Conservation (phyloP, 108 stramenopile species). For the Nannochloropsis gaditana region DNA sequence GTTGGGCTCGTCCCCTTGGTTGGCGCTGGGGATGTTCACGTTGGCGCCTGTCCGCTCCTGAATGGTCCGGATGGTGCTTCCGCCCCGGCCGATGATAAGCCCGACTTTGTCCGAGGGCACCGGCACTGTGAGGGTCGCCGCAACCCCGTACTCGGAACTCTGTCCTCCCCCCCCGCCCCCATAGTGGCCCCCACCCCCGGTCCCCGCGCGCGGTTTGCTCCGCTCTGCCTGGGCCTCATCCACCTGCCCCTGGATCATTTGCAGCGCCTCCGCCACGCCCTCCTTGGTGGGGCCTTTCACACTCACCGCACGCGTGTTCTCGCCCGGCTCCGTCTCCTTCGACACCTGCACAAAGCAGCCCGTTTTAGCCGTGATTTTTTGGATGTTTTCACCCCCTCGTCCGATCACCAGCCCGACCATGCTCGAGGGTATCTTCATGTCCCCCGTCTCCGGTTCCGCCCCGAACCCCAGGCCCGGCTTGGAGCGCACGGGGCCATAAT, state of each 20-base stretch:
- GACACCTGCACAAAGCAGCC: constrained; percentile 26
- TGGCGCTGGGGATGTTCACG: constrained; percentile 81
- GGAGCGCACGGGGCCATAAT: constrained; percentile 20
- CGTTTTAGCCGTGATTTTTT: constrained; percentile 31
- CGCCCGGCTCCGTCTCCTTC: constrained; percentile 49
- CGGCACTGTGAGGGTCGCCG: neutral
- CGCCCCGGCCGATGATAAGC: constrained; percentile 93
- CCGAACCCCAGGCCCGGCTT: neutral
- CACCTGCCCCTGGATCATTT: constrained; percentile 4
- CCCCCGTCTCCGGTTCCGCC: constrained; percentile 32
- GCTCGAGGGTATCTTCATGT: constrained; percentile 50
- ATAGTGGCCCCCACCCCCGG: neutral
- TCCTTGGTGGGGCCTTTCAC: constrained; percentile 39
- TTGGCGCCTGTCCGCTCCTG: constrained; percentile 80
- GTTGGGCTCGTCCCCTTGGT: constrained; percentile 55
- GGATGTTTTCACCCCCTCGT: constrained; percentile 78
- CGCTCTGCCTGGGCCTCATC: constrained; percentile 7
- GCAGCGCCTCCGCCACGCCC: neutral
- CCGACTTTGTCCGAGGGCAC: constrained; percentile 60
- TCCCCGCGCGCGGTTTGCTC: neutral
- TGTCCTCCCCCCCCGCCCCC: neutral
- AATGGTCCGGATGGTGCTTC: constrained; percentile 77
- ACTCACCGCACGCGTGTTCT: constrained; percentile 49
- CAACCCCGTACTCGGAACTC: neutral
- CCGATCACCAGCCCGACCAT: constrained; percentile 77